These are phyloP conservation scores for Adansonia grandidieri DNA, from an alignment of 441 rosid species.

Conservation along the genomic window DNA sequence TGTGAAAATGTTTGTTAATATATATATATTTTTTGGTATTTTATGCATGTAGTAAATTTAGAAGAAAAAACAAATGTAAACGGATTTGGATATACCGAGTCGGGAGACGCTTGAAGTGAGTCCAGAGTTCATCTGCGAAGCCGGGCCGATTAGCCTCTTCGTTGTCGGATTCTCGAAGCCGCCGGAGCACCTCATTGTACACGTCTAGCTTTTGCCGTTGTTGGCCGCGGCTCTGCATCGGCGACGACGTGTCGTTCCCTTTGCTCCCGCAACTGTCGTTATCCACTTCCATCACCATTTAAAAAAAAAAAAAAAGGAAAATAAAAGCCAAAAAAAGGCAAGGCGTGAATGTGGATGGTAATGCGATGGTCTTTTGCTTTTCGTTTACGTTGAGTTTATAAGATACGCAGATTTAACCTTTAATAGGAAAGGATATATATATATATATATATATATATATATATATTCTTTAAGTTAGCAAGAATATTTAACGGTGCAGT, in stretches of 20 bases:
- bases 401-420: slow-evolving; percentile 24
- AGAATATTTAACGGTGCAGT: neutral
- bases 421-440: neutral
- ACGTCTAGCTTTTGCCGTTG: slow-evolving; percentile 57
- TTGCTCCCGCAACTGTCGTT: slow-evolving; percentile 61
- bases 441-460: no score
- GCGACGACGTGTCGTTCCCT: slow-evolving; percentile 36
- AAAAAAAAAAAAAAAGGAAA: neutral
- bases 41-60: slow-evolving; percentile 22
- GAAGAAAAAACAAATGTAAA: neutral
- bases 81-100: slow-evolving; percentile 43
- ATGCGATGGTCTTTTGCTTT: slow-evolving; percentile 21
- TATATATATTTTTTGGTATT: neutral
- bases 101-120: slow-evolving; percentile 75
- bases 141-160: slow-evolving; percentile 47
- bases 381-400: slow-evolving; percentile 30
- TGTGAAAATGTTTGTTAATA: neutral
- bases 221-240: slow-evolving; percentile 47
- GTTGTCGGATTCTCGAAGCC: slow-evolving; percentile 51
- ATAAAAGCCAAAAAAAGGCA: neutral
- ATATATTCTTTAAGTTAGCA: neutral
- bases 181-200: slow-evolving; percentile 61
- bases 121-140: slow-evolving; percentile 66
- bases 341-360: neutral
- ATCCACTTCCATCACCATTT: slow-evolving; percentile 57